A percentile compares a stretch with the other conserved stretches of the same genome.
Evolutionary conservation across 192 early-diverging fungal genomes (phyloP).

Genomic region (Diversispora epigaea): DNA sequence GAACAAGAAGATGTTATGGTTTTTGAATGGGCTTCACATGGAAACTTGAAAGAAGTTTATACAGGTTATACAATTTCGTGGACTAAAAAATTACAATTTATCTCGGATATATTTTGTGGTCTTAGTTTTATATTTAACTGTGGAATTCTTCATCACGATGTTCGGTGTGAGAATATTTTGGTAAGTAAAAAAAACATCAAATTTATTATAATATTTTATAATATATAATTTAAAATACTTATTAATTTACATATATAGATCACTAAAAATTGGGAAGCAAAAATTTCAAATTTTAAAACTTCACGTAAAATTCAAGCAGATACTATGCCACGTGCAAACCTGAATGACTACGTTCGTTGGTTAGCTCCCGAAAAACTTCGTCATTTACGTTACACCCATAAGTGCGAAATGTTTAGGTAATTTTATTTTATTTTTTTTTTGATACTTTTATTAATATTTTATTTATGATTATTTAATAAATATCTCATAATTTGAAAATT

Average conservation of each 20-base stretch:
- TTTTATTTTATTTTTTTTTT: neutral
- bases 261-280: neutral
- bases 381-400: neutral
- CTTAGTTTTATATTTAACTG: neutral
- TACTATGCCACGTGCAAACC: neutral
- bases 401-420: conserved; percentile 26
- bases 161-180: conserved; percentile 20
- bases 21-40: conserved; percentile 8
- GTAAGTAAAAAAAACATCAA: neutral
- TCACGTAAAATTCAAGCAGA: neutral
- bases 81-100: neutral
- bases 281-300: conserved; percentile 13
- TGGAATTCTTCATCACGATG: conserved; percentile 1
- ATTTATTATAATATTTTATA: neutral
- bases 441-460: neutral
- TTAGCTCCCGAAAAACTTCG: conserved; percentile 17
- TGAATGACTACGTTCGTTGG: neutral
- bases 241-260: neutral
- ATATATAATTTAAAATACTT: neutral
- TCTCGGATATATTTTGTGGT: neutral
- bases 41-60: conserved; percentile 8
- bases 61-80: neutral
- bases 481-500: neutral
- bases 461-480: neutral
- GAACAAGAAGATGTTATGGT: neutral